Conservation (phyloP, 2,329 filamentous ascomycete genomes). For the Sporothrix variecibatus region DNA sequence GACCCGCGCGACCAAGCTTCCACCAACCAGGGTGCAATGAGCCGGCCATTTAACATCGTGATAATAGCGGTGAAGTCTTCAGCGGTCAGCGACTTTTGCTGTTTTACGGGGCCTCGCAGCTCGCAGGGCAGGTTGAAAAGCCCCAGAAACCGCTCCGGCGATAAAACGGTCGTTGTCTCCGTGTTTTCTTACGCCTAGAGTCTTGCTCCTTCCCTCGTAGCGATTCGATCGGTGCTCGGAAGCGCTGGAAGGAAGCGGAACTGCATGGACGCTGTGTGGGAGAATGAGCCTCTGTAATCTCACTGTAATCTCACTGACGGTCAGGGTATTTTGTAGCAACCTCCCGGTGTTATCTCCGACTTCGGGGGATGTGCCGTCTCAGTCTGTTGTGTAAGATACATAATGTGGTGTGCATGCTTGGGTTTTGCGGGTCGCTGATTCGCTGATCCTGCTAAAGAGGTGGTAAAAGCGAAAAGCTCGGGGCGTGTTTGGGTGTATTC, state of each 20-base stretch:
- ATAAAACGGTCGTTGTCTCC: constrained; percentile 10
- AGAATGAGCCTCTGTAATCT: not conserved
- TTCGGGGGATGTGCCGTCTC: not conserved
- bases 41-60: not conserved
- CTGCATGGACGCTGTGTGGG: not conserved
- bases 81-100: not conserved
- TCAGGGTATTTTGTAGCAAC: not conserved
- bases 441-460: not conserved
- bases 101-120: not conserved
- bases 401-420: not conserved
- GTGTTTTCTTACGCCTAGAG: too few species aligned
- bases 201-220: not conserved
- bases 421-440: constrained; percentile 16
- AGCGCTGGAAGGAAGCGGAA: not conserved
- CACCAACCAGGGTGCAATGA: not conserved
- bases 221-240: not conserved
- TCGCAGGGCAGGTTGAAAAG: not conserved
- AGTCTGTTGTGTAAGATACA: too few species aligned
- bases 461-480: not conserved
- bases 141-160: not conserved
- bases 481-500: not conserved
- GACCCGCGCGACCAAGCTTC: not conserved
- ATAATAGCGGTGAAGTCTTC: not conserved
- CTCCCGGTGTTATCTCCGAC: constrained; percentile 16
- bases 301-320: not conserved